Percentiles rank a stretch among this genome's conserved stretches.
These are phyloP conservation scores for Oryza coarctata DNA, from an alignment of 176 grass and related monocot genomes.

Conservation along the genomic window DNA sequence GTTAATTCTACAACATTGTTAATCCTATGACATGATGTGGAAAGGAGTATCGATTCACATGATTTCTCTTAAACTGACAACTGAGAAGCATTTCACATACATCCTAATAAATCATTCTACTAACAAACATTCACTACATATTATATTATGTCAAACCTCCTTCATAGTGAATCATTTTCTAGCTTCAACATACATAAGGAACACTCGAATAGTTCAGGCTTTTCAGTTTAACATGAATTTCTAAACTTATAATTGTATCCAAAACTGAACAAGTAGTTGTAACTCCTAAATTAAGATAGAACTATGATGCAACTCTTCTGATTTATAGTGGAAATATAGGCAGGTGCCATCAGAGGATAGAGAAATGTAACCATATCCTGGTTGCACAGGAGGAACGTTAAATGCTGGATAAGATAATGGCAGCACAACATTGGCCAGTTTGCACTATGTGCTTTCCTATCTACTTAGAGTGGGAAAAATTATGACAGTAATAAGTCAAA, in stretches of 20 bases:
- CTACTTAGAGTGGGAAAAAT: too few species aligned
- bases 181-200: background rate
- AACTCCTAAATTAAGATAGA: too few species aligned
- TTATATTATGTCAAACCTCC: background rate
- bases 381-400: too few species aligned
- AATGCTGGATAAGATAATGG: too few species aligned
- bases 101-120: conserved; percentile 4
- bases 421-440: too few species aligned
- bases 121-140: background rate
- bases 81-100: background rate
- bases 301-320: background rate
- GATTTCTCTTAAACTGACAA: background rate
- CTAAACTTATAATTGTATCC: background rate
- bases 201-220: background rate
- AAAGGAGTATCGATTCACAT: conserved; percentile 9
- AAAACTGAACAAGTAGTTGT: background rate
- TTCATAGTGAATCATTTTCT: conserved; percentile 3
- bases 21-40: background rate
- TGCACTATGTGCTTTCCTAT: too few species aligned
- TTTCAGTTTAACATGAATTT: conserved; percentile 1
- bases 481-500: too few species aligned
- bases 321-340: background rate
- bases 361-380: too few species aligned
- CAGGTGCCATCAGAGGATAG: background rate
- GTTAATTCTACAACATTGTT: background rate